phyloP scores from a whole-genome alignment of 495 filamentous ascomycete species.

The Tetracladium marchalianum region DNA sequence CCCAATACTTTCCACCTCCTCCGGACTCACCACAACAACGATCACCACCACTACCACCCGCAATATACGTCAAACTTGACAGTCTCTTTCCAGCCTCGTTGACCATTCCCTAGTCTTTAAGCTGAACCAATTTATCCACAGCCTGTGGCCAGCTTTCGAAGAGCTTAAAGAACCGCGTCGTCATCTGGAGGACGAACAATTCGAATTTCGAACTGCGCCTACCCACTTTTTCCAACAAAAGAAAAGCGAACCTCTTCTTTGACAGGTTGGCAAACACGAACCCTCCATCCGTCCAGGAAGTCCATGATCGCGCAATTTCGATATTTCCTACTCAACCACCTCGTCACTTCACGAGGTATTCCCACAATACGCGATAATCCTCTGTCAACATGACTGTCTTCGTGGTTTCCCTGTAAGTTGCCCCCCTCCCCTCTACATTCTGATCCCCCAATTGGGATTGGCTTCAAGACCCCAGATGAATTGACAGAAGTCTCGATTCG shows the following conservation, averaged over 20 bases:
- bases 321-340: neutral
- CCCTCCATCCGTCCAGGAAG: neutral
- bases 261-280: neutral
- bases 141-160: too few relatives aligned
- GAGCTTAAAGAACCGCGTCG: too few relatives aligned
- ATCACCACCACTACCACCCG: too few relatives aligned
- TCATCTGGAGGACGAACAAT: too few relatives aligned
- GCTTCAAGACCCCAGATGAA: neutral
- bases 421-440: neutral
- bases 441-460: neutral
- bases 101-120: too few relatives aligned
- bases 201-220: too few relatives aligned
- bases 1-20: too few relatives aligned
- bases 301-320: slow-evolving; percentile 19
- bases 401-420: slow-evolving; percentile 70
- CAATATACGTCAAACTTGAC: too few relatives aligned
- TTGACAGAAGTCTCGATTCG: neutral
- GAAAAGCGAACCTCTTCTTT: neutral
- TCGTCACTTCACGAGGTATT: slow-evolving; percentile 5
- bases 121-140: too few relatives aligned
- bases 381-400: slow-evolving; percentile 64
- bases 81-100: too few relatives aligned
- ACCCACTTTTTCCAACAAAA: too few relatives aligned
- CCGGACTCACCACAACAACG: too few relatives aligned
- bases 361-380: neutral